Conservation (phyloP, 2,329 filamentous ascomycete species). For the Chrysoporthe austroafricana region DNA sequence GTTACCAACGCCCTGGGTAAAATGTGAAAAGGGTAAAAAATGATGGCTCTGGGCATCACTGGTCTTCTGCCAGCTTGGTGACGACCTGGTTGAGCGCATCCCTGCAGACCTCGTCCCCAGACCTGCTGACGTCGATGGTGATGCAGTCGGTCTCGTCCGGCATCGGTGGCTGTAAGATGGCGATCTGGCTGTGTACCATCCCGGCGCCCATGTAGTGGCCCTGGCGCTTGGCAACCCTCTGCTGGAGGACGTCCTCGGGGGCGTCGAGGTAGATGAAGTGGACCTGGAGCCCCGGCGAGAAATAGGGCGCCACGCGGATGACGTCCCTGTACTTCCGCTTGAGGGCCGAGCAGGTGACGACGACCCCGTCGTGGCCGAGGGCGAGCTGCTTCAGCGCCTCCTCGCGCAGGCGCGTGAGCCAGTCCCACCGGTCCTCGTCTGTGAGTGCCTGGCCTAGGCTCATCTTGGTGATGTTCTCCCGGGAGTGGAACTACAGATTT, state of each 20-base stretch:
- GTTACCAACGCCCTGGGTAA: neutral
- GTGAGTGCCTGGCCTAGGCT: slow-evolving; percentile 78
- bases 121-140: slow-evolving; percentile 67
- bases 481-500: slow-evolving; percentile 70
- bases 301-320: slow-evolving; percentile 79
- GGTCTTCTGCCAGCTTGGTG: slow-evolving; percentile 53
- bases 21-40: neutral
- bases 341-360: slow-evolving; percentile 92
- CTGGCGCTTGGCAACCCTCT: slow-evolving; percentile 74
- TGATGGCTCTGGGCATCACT: neutral
- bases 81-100: slow-evolving; percentile 63
- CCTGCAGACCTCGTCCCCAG: slow-evolving; percentile 62
- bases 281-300: slow-evolving; percentile 71
- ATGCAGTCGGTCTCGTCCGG: slow-evolving; percentile 73
- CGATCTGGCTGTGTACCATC: slow-evolving; percentile 94
- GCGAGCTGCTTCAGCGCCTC: slow-evolving; percentile 63
- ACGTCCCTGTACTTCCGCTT: slow-evolving; percentile 98
- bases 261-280: slow-evolving; percentile 94
- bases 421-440: slow-evolving; percentile 96
- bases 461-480: slow-evolving; percentile 91
- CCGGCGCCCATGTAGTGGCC: slow-evolving; percentile 94
- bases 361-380: slow-evolving; percentile 71
- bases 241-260: slow-evolving; percentile 72
- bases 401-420: slow-evolving; percentile 80
- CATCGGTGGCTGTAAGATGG: slow-evolving; percentile 80